Evolutionary conservation across 2,329 filamentous ascomycete genomes (phyloP).

Genomic region (Epichloe glyceriae): DNA sequence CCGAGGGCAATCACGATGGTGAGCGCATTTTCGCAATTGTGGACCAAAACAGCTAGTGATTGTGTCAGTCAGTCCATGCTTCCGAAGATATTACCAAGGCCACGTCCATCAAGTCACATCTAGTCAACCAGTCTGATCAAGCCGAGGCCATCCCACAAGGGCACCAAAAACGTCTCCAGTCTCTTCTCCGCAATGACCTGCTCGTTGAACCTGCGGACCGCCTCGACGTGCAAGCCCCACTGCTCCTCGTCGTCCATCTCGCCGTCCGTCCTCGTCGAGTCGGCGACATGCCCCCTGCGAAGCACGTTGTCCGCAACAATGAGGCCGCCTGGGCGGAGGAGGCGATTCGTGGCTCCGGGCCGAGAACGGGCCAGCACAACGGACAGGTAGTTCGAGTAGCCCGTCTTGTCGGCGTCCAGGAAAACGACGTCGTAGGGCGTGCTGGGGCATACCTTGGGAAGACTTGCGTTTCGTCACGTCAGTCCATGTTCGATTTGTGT

Average conservation of each 20-base stretch:
- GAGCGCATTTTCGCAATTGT: too few species aligned
- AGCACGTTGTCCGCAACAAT: conserved; percentile 44
- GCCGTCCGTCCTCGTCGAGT: conserved; percentile 8
- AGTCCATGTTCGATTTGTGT: too few species aligned
- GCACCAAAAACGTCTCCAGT: conserved; percentile 27
- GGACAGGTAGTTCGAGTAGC: conserved; percentile 35
- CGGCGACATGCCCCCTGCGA: conserved; percentile 33
- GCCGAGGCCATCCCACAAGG: conserved; percentile 30
- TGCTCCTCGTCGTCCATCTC: conserved; percentile 2
- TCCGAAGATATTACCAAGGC: not conserved
- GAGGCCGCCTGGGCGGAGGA: conserved; percentile 35
- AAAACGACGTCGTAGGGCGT: conserved; percentile 40
- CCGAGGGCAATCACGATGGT: too few species aligned
- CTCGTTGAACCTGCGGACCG: conserved; percentile 24
- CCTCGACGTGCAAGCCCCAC: conserved; percentile 12
- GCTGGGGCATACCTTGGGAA: conserved; percentile 15
- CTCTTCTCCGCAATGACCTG: conserved; percentile 18
- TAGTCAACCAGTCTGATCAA: conserved; percentile 26
- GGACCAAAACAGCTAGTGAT: too few species aligned
- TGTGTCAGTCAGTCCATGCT: too few species aligned
- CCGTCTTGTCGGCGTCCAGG: conserved; percentile 39
- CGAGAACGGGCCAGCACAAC: conserved; percentile 31
- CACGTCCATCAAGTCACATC: conserved; percentile 14
- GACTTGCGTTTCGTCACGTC: conserved; percentile 14
- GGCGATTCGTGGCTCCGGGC: conserved; percentile 22